Conservation (phyloP, 2,329 filamentous ascomycete genomes). For the Metarhizium guizhouense region DNA sequence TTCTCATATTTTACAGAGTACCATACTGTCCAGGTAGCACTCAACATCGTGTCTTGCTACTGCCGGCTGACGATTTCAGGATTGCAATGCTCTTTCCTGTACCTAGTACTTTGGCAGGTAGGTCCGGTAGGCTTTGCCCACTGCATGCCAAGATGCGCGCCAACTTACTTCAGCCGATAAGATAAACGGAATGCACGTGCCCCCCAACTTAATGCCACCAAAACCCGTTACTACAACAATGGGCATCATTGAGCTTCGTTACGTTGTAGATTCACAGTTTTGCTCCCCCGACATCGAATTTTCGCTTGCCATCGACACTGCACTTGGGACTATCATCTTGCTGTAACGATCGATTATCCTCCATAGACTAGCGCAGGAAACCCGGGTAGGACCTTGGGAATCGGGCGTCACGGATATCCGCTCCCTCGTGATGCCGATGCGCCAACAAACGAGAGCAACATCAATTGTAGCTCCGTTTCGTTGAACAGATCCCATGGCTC, state of each 20-base stretch:
- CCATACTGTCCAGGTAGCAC: too few species aligned
- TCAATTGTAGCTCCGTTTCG: conserved; percentile 2
- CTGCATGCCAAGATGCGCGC: neutral
- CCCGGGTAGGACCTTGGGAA: neutral
- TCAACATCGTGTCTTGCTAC: too few species aligned
- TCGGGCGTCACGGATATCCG: neutral
- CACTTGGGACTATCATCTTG: neutral
- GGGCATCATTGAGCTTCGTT: neutral
- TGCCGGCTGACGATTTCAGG: too few species aligned
- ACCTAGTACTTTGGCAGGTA: too few species aligned
- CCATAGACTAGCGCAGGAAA: neutral
- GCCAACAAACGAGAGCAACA: conserved; percentile 4
- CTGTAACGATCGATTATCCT: neutral
- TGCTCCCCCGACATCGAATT: neutral
- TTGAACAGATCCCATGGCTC: conserved; percentile 37
- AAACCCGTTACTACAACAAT: neutral
- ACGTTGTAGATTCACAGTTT: neutral
- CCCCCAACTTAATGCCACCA: neutral
- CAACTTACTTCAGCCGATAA: neutral
- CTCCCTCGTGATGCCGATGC: conserved; percentile 9
- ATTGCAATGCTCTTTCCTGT: too few species aligned
- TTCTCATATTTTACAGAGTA: too few species aligned
- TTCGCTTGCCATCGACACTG: neutral
- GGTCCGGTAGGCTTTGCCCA: too few species aligned
- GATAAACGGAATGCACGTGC: conserved; percentile 4